Evolutionary conservation across 768 basidiomycete species (phyloP), one percentile per base, ranked within the genome.

Genomic region (Lepiota brunneoincarnata): DNA sequence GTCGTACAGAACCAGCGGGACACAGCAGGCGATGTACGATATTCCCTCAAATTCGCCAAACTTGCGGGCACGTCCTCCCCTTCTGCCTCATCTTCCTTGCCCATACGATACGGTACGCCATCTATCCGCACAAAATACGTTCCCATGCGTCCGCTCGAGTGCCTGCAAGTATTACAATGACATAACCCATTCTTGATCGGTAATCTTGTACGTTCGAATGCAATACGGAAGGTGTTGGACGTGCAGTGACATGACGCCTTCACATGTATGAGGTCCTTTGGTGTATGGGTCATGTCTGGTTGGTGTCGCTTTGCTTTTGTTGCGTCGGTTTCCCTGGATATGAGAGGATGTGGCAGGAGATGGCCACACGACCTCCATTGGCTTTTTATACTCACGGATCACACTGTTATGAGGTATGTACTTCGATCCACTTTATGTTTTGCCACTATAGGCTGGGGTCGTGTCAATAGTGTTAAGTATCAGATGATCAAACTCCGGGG

Each of bases 131-230:
- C 55, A 10, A 60, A 49, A 20, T 60, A 54, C 12, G 59, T 56
- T n/a, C 59, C 64, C 58, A 70, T 60, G 43, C 68, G 64, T 1
- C 69, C 69, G 1, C 64, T 61, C 17, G 58, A 49, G 46, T 69
- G 69, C 18, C 68, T 57, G 38, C 69, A 70, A 2, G 61, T 59
- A 23, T 60, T 63, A 57, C 69, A 70, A 45, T 70, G 68, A 54
- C 69, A 70, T 20, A 65, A 39, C 26, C 61, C 56, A 48, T 51
- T 59, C 3, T 56, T 50, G 24, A 64, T 57, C 10, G 68, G 69
- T 21, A 67, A 64, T 0, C 57, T 56, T 2, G 54, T 36, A 3
- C 58, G 62, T 1, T 52, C 53, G 52, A 70, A 63, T 1, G 58
- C 54, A 10, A 68, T 63, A 14, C 62, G 58, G 54, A 69, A 69